phyloP scores from a whole-genome alignment of 441 rosid genomes.

The Pelargonium citronellum region DNA sequence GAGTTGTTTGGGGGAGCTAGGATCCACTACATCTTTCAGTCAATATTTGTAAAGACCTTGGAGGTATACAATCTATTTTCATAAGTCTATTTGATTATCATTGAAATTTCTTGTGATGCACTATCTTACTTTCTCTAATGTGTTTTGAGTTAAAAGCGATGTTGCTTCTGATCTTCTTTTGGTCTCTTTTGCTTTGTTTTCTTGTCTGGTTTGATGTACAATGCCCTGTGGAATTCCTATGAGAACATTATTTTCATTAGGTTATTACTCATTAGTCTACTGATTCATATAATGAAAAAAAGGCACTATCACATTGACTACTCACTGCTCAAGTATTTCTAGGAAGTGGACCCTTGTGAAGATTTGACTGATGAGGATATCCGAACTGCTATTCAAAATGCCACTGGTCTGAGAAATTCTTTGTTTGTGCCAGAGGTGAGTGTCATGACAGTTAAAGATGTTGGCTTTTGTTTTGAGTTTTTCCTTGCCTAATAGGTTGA shows the following conservation, averaged over 20 bases:
- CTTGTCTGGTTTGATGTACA: not conserved
- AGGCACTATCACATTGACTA: conserved; percentile 1
- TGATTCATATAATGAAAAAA: conserved; percentile 1
- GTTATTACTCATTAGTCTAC: conserved; percentile 6
- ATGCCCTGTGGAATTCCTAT: not conserved
- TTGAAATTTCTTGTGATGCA: not conserved
- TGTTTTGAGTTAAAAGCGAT: not conserved
- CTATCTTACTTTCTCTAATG: not conserved
- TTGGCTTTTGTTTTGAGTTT: conserved; percentile 13
- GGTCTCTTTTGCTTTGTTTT: not conserved
- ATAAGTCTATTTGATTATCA: not conserved
- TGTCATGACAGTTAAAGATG: conserved; percentile 5
- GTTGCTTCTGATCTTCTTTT: not conserved
- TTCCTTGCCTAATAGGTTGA: conserved; percentile 26
- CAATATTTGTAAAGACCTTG: conserved; percentile 73
- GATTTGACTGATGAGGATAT: conserved; percentile 88
- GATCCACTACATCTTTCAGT: conserved; percentile 76
- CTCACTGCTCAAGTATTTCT: conserved; percentile 18
- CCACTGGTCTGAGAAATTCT: conserved; percentile 86
- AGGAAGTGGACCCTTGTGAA: conserved; percentile 97
- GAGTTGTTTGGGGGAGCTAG: conserved; percentile 93
- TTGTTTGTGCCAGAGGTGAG: conserved; percentile 86
- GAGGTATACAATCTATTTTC: conserved; percentile 42
- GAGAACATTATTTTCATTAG: conserved; percentile 8
- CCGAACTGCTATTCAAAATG: conserved; percentile 93